A percentile compares a stretch with the other conserved stretches of the same genome.
Evolutionary conservation across 345 rosid species (phyloP).

Genomic region (Salix suchowensis): DNA sequence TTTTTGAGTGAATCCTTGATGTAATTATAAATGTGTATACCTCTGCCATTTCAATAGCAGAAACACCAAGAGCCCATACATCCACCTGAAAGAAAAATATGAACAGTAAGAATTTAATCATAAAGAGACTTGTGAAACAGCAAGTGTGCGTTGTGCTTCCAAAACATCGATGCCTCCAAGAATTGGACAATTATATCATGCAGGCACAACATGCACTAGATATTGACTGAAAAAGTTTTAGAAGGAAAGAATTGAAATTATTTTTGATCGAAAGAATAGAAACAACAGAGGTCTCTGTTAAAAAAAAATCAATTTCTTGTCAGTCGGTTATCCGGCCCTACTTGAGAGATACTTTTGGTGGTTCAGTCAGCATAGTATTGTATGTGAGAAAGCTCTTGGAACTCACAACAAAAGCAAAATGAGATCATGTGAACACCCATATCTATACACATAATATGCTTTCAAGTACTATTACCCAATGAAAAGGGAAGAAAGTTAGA

Average conservation of each 20-base stretch:
- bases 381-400: background rate
- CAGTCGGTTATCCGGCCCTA: background rate
- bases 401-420: background rate
- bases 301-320: background rate
- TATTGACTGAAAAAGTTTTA: background rate
- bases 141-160: background rate
- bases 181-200: background rate
- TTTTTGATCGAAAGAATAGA: background rate
- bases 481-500: background rate
- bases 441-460: background rate
- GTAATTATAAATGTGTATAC: slow-evolving; percentile 32
- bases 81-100: slow-evolving; percentile 64
- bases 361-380: background rate
- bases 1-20: background rate
- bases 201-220: background rate
- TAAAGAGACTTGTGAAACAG: background rate
- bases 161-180: background rate
- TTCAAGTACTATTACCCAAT: background rate
- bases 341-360: background rate
- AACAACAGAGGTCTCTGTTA: background rate
- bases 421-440: background rate
- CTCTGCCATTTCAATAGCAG: slow-evolving; percentile 99
- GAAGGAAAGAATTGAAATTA: background rate
- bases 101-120: slow-evolving; percentile 4
- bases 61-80: slow-evolving; percentile 99